These are phyloP conservation scores for Urochloa ruziziensis DNA, from an alignment of 176 grass and related monocot species.

Conservation along the genomic window DNA sequence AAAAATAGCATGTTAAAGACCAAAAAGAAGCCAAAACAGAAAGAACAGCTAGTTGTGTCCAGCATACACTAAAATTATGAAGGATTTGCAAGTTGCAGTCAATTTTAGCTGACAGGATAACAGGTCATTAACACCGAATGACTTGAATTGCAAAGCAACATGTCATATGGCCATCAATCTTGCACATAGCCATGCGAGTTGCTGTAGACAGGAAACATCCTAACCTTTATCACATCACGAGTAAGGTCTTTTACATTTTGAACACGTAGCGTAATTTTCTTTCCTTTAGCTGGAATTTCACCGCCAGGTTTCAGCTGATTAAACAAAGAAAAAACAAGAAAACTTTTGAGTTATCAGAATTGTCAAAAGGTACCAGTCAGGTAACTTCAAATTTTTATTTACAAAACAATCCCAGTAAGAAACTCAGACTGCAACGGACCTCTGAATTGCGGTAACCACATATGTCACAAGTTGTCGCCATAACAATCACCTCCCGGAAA, in stretches of 20 bases:
- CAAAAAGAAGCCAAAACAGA: neutral
- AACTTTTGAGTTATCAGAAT: neutral
- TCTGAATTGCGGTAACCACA: conserved; percentile 96
- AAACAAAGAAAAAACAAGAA: conserved; percentile 12
- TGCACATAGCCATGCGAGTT: neutral
- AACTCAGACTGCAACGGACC: conserved; percentile 60
- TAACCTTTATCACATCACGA: conserved; percentile 98
- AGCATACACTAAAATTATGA: neutral
- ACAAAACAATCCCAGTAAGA: neutral
- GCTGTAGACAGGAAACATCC: neutral
- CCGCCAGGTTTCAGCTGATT: conserved; percentile 91
- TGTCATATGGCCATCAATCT: neutral
- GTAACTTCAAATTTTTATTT: neutral
- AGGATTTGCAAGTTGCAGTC: neutral
- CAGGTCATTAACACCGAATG: neutral
- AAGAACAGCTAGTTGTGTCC: neutral
- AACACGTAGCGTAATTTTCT: conserved; percentile 69
- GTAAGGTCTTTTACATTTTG: conserved; percentile 68
- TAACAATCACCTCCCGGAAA: conserved; percentile 89
- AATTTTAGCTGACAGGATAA: neutral
- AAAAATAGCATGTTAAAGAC: neutral
- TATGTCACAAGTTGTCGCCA: conserved; percentile 78
- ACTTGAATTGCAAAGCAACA: neutral
- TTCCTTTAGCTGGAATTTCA: conserved; percentile 83
- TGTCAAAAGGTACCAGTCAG: neutral